phyloP scores from a whole-genome alignment of 108 stramenopile species.

The Skeletonema grethae region DNA sequence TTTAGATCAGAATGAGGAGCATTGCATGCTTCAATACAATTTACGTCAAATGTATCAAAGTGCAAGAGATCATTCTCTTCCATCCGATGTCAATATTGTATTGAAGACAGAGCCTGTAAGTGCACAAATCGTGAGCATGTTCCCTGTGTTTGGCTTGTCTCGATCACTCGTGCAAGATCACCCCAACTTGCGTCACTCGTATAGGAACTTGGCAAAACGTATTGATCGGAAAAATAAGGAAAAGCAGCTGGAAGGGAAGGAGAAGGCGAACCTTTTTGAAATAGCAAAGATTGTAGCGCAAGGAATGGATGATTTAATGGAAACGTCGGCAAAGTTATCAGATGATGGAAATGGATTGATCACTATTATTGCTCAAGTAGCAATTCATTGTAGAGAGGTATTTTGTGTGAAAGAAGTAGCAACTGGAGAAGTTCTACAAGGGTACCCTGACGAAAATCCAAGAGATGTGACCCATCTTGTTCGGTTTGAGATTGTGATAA shows the following conservation, averaged over 20 bases:
- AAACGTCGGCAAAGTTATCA: conserved; percentile 18
- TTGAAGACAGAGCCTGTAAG: conserved; percentile 27
- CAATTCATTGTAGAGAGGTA: conserved; percentile 58
- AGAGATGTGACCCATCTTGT: conserved; percentile 58
- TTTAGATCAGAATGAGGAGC: conserved; percentile 20
- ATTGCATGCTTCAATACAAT: conserved; percentile 36
- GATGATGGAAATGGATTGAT: conserved; percentile 30
- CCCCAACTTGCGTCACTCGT: conserved; percentile 36
- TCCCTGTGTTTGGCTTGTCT: conserved; percentile 37
- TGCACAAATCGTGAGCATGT: conserved; percentile 42
- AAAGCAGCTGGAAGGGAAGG: conserved; percentile 1
- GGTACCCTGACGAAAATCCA: conserved; percentile 35
- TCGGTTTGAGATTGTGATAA: conserved; percentile 52
- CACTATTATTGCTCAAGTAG: conserved; percentile 57
- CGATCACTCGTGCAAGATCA: conserved; percentile 31
- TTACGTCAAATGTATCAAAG: conserved; percentile 35
- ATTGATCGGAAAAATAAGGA: conserved; percentile 32
- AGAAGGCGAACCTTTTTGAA: conserved; percentile 13
- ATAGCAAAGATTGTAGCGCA: conserved; percentile 7
- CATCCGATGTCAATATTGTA: conserved; percentile 40
- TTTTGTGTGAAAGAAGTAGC: conserved; percentile 59
- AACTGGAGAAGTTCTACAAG: conserved; percentile 56
- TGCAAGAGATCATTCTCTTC: conserved; percentile 34
- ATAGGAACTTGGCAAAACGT: conserved; percentile 27
- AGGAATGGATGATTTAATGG: conserved; percentile 28